phyloP scores from a whole-genome alignment of 192 early-diverging fungal species.

The Coemansia sp. region DNA sequence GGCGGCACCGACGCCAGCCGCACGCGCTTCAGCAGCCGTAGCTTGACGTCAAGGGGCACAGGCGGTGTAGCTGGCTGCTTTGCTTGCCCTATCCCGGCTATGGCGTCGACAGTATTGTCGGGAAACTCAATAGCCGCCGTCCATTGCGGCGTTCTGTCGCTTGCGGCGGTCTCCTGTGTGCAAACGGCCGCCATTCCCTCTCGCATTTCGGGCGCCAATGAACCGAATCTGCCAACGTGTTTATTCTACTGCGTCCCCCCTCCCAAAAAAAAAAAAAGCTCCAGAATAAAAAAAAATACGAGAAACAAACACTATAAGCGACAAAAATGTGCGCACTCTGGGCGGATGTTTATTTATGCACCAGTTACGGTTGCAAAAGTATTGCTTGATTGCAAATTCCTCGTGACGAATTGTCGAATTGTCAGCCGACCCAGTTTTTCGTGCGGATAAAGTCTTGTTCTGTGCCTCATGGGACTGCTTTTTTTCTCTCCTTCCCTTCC shows the following conservation, averaged over 20 bases:
- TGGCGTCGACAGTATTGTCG: conserved; percentile 15
- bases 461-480: conserved; percentile 1
- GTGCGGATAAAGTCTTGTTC: background rate
- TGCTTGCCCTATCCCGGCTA: conserved; percentile 10
- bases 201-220: background rate
- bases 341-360: background rate
- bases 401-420: background rate
- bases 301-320: too few relatives aligned
- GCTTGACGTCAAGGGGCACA: conserved; percentile 20
- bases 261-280: background rate
- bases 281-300: background rate
- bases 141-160: conserved; percentile 9
- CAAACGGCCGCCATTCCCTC: background rate
- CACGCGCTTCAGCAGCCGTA: conserved; percentile 28
- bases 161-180: background rate
- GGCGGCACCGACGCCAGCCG: conserved; percentile 27
- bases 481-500: conserved; percentile 7
- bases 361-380: background rate
- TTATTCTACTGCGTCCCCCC: background rate
- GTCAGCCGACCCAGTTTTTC: background rate
- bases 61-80: background rate
- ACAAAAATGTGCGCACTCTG: background rate
- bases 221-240: background rate
- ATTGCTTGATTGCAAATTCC: background rate
- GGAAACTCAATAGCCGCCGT: conserved; percentile 18